phyloP scores from a whole-genome alignment of 2,329 filamentous ascomycete genomes.

The Neofusicoccum sp. region DNA sequence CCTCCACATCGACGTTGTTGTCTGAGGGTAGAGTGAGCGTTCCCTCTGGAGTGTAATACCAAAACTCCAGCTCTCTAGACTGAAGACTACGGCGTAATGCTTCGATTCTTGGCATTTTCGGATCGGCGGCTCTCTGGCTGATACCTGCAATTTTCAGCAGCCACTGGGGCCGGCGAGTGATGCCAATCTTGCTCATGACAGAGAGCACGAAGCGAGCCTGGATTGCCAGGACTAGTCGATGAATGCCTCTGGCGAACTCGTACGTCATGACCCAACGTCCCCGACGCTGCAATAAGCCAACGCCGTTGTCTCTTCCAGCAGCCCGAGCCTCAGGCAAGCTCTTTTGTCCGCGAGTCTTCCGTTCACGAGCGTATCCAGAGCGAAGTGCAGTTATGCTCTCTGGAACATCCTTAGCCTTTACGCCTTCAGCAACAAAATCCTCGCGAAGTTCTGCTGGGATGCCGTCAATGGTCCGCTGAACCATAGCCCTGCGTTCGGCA shows the following conservation, averaged over 20 bases:
- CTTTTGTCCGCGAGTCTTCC: constrained; percentile 57
- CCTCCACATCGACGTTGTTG: constrained; percentile 75
- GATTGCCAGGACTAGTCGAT: constrained; percentile 61
- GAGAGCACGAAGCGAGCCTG: constrained; percentile 55
- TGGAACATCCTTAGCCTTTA: constrained; percentile 31
- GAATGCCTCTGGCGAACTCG: constrained; percentile 75
- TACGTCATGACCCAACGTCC: constrained; percentile 74
- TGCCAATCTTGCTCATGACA: constrained; percentile 57
- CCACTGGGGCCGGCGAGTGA: constrained; percentile 64
- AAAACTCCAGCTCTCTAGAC: constrained; percentile 53
- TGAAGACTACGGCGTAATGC: constrained; percentile 19
- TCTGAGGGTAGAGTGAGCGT: constrained; percentile 57
- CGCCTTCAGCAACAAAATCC: constrained; percentile 38
- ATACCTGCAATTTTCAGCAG: constrained; percentile 52
- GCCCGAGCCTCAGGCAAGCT: constrained; percentile 33
- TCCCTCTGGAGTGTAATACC: constrained; percentile 48
- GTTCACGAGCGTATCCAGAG: constrained; percentile 65
- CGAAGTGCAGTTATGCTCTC: constrained; percentile 32
- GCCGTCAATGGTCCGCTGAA: constrained; percentile 34
- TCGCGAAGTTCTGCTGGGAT: constrained; percentile 45
- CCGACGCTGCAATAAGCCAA: constrained; percentile 76
- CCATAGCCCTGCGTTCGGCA: constrained; percentile 49
- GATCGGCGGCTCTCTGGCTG: constrained; percentile 25
- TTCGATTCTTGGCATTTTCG: constrained; percentile 26
- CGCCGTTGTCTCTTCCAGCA: constrained; percentile 55